Base-by-base conservation (phyloP, 352 stramenopile genomes). In the Globisporangium orthogonon region DNA sequence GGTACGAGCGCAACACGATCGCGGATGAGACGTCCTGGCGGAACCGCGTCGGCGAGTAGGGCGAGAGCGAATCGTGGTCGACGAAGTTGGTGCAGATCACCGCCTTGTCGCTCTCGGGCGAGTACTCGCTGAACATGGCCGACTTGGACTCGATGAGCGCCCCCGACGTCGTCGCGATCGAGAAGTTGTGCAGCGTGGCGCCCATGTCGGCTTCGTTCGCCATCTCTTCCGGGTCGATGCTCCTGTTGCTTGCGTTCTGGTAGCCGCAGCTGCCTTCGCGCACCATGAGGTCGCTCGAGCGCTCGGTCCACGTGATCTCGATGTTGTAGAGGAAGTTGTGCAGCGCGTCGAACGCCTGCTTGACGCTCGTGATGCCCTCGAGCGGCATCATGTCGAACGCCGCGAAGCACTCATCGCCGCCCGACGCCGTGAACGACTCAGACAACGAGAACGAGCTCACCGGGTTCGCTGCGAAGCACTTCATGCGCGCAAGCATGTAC, bases 121-220 rank as follows among this genome's bases (percentile, higher is more conserved):
- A 15, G 10, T 44, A 51, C 37, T 69, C 53, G 15, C 58, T 52
- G 55, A 68, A 72, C 31, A 70, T 59, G 43, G 67, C 59, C 30
- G 54, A 69, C 50, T 78, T 85, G 53, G 70, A 71, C 49, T 73
- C 72, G 37, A 79, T 50, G 4, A 73, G 47, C 11, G 73, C 7
- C 2, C 52, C 41, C 30, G 29, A 40, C 14, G 15, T 17, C 10
- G 40, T 43, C 17, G 29, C 14, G 23, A 45, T 30, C 28, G 37
- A 11, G 4, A 57, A 50, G 7, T 41, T 10, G 14, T 50, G 52
- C 5, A 30, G 43, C 43, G 5, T 18, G 7, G 43, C 43, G 9
- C 9, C 15, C 6, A 11, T 13, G 37, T 41, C 35, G 5, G 33
- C 33, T 37, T 37, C 33, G 33, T 37, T 37, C 35, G 2, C 43